Base-by-base conservation (phyloP, 345 rosid species). In the Acer campestre region DNA sequence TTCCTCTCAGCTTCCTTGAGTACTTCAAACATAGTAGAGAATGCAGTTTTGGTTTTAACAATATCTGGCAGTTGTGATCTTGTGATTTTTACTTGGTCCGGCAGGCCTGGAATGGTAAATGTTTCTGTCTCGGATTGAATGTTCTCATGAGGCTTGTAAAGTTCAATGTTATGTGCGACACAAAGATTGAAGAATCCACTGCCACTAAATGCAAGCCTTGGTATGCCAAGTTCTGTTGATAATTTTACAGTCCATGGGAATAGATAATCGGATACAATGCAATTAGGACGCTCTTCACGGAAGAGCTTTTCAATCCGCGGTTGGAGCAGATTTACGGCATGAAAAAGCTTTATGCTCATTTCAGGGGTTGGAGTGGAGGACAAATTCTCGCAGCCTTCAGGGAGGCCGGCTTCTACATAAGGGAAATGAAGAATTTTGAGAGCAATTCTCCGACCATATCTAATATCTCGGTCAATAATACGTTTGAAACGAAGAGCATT, bases 31-130 rank as follows among this genome's bases (percentile, higher is more conserved):
- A 84, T 16, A 23, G 67, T 75, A 51, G 84, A 81, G 67, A 84
- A 79, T 13, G 46, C 75, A 5, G 77, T 80, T 51, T 22, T 63
- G 66, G 69, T 53, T 78, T 84, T 81, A 0, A 81, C 80, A 51
- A 80, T 81, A 58, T 84, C 84, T 2, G 80, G 86, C 13, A 84
- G 71, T 29, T 81, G 87, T 35, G 84, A 81, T 70, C 75, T 79
- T 40, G 83, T 76, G 20, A 81, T 63, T 23, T 18, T 40, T 40
- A 84, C 79, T 48, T 25, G 14, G 70, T 84, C 81, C 0, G 81
- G 85, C 49, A 84, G 56, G 29, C 80, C 74, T 3, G 81, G 84
- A 35, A 84, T 74, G 14, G 63, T 25, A 22, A 77, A 82, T 0
- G 7, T 20, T 46, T 79, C 72, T 2, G 78, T 73, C 65, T 81